These are phyloP conservation scores for Carex arenaria DNA, from an alignment of 202 grass and related monocot genomes.

Conservation along the genomic window DNA sequence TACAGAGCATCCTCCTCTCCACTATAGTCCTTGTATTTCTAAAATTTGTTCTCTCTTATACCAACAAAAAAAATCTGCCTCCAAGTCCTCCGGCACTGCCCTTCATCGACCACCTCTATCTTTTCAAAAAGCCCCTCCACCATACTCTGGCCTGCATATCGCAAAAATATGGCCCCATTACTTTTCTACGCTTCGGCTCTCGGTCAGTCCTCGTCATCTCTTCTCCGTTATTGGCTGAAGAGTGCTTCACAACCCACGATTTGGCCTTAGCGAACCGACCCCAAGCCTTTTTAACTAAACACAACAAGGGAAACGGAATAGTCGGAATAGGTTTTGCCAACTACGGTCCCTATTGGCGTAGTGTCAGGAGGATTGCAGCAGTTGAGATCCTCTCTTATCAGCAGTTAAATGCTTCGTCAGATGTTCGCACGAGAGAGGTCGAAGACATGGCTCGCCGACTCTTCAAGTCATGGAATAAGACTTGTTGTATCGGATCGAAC, in stretches of 20 bases:
- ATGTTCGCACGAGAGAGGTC: slow-evolving; percentile 28
- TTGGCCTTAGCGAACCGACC: slow-evolving; percentile 37
- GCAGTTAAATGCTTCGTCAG: slow-evolving; percentile 24
- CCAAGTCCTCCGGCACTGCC: slow-evolving; percentile 36
- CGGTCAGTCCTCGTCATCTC: slow-evolving; percentile 31
- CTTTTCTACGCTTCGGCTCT: slow-evolving; percentile 33
- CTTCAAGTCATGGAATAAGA: not conserved
- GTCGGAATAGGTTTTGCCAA: slow-evolving; percentile 13
- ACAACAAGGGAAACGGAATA: slow-evolving; percentile 19
- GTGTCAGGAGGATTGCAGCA: slow-evolving; percentile 38
- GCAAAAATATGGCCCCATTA: slow-evolving; percentile 19
- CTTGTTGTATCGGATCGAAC: not conserved
- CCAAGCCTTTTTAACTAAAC: not conserved
- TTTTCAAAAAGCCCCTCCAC: slow-evolving; percentile 44
- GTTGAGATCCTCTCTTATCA: slow-evolving; percentile 31
- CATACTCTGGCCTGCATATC: slow-evolving; percentile 31
- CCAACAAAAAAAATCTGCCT: not conserved
- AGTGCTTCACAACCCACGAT: slow-evolving; percentile 37
- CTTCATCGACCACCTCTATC: slow-evolving; percentile 48
- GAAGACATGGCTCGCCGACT: not conserved
- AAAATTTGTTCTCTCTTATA: not conserved
- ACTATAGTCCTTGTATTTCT: slow-evolving; percentile 10
- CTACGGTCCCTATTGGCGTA: slow-evolving; percentile 49
- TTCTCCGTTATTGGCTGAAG: slow-evolving; percentile 27
- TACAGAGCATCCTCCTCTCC: not conserved